Evolutionary conservation across 495 filamentous ascomycete genomes (phyloP).

Genomic region (Aspergillus egyptiacus): DNA sequence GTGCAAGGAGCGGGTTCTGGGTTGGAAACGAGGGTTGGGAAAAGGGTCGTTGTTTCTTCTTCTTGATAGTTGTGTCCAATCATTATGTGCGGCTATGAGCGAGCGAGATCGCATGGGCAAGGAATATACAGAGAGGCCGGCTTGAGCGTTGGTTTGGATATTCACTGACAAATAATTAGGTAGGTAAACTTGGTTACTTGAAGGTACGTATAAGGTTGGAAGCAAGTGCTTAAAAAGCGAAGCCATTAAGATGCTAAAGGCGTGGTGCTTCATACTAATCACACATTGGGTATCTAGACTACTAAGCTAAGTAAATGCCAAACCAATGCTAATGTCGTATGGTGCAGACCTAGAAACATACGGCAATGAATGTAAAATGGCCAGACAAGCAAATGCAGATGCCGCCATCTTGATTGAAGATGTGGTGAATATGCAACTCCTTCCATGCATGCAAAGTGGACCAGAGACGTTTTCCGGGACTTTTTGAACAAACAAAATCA

Average conservation of each 20-base stretch:
- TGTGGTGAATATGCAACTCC: background rate
- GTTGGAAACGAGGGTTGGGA: conserved; percentile 51
- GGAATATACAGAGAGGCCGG: too few relatives aligned
- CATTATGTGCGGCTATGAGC: background rate
- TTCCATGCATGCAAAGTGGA: conserved; percentile 3
- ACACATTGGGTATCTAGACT: conserved; percentile 21
- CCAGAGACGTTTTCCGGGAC: background rate
- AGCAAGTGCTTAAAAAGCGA: too few relatives aligned
- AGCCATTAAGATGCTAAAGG: too few relatives aligned
- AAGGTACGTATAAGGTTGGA: too few relatives aligned
- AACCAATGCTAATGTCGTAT: conserved; percentile 12
- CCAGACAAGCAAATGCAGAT: background rate
- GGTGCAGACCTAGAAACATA: background rate
- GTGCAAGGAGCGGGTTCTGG: conserved; percentile 28
- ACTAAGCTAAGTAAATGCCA: conserved; percentile 6
- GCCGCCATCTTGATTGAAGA: background rate
- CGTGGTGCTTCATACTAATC: background rate
- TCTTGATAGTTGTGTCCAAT: background rate
- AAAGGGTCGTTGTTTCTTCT: conserved; percentile 25
- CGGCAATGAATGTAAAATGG: background rate
- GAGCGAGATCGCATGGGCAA: too few relatives aligned
- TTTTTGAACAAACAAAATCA: conserved; percentile 2
- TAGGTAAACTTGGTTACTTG: too few relatives aligned
- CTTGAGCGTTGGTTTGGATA: too few relatives aligned
- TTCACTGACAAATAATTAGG: too few relatives aligned